These are phyloP conservation scores for Neurospora pannonica DNA, from an alignment of 495 filamentous ascomycete genomes.

Conservation along the genomic window DNA sequence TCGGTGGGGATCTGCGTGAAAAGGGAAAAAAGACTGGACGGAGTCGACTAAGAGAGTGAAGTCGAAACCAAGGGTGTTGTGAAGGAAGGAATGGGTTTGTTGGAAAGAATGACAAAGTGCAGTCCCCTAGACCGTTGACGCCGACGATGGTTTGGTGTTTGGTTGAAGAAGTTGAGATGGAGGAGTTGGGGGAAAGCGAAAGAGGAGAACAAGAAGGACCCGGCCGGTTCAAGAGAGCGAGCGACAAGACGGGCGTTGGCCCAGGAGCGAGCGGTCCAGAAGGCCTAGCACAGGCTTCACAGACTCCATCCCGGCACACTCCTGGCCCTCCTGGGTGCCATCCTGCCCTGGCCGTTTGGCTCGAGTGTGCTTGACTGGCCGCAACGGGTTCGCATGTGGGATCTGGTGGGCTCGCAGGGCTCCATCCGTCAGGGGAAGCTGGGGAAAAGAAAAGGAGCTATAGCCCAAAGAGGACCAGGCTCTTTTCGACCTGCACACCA, in stretches of 20 bases:
- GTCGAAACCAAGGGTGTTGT: conserved; percentile 41
- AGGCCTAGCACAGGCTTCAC: neutral
- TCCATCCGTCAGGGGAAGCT: neutral
- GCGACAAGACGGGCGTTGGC: conserved; percentile 1
- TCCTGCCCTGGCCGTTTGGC: neutral
- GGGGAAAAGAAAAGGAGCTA: neutral
- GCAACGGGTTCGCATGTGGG: neutral
- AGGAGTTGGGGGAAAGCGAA: conserved; percentile 6
- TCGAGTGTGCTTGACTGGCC: neutral
- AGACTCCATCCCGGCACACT: neutral
- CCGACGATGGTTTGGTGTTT: conserved; percentile 17
- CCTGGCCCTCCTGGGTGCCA: neutral
- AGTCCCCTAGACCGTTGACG: conserved; percentile 12
- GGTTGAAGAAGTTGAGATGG: conserved; percentile 3
- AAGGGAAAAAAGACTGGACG: conserved; percentile 38
- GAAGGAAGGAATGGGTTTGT: conserved; percentile 20
- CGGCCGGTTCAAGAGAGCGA: conserved; percentile 2
- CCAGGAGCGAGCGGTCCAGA: neutral
- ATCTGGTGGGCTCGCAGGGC: neutral
- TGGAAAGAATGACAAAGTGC: conserved; percentile 16
- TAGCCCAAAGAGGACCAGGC: neutral
- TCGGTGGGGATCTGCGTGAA: conserved; percentile 19
- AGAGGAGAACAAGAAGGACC: conserved; percentile 8
- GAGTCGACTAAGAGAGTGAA: conserved; percentile 71
- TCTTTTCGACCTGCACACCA: neutral